A percentile compares a stretch with the other conserved stretches of the same genome.
phyloP scores from a whole-genome alignment of 2,329 filamentous ascomycete species.

The Exophiala xenobiotica region DNA sequence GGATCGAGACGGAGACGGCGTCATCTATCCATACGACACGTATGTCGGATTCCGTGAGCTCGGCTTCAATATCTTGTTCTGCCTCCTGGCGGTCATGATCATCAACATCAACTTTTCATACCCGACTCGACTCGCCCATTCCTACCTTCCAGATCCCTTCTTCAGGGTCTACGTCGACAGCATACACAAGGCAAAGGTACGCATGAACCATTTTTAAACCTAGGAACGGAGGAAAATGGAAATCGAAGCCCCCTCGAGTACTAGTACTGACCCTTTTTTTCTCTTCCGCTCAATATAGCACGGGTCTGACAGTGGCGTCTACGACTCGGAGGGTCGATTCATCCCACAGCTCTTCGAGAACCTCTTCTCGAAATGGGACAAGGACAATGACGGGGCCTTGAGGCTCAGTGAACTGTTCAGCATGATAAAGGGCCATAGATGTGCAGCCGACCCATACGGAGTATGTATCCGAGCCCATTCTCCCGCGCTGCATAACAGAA shows the following conservation, averaged over 20 bases:
- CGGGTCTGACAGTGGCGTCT: slow-evolving; percentile 43
- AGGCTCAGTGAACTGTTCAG: background rate
- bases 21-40: slow-evolving; percentile 55
- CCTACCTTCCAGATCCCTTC: slow-evolving; percentile 44
- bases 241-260: too few species aligned
- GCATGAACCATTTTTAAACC: too few species aligned
- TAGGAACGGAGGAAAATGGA: too few species aligned
- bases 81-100: slow-evolving; percentile 40
- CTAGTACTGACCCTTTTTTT: too few species aligned
- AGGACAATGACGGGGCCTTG: background rate
- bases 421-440: background rate
- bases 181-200: slow-evolving; percentile 42
- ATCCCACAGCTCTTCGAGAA: slow-evolving; percentile 49
- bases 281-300: too few species aligned
- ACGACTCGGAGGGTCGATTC: slow-evolving; percentile 47
- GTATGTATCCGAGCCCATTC: too few species aligned
- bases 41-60: slow-evolving; percentile 48
- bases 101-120: slow-evolving; percentile 46
- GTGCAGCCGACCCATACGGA: background rate
- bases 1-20: slow-evolving; percentile 51
- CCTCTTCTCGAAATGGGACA: slow-evolving; percentile 36
- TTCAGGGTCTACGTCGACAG: slow-evolving; percentile 41
- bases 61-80: slow-evolving; percentile 40
- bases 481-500: too few species aligned
- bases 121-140: slow-evolving; percentile 37